Conservation (phyloP, 106 monocot species). For the Hemerocallis citrina region DNA sequence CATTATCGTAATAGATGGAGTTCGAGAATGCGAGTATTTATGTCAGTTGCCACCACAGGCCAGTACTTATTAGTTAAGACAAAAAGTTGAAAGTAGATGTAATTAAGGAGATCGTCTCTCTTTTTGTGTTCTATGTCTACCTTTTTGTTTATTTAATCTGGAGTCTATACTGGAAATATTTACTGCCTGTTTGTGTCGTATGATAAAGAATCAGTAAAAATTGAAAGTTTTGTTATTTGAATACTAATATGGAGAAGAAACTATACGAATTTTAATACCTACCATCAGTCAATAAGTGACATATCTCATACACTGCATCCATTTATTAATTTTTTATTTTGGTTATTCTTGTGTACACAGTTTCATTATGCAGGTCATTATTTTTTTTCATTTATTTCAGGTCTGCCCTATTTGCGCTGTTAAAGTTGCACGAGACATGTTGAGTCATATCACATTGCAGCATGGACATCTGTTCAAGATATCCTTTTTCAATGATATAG, state of each 20-base stretch:
- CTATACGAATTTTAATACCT: background rate
- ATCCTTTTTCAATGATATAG: constrained; percentile 28
- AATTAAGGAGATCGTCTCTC: no score
- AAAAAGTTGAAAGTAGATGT: no score
- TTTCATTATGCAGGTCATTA: constrained; percentile 1
- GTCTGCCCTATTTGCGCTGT: constrained; percentile 75
- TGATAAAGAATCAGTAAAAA: no score
- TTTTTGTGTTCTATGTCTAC: no score
- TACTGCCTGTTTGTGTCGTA: no score
- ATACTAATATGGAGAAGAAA: no score
- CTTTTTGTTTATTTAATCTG: no score
- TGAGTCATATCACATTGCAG: constrained; percentile 78
- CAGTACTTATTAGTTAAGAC: no score
- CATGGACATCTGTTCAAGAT: constrained; percentile 84
- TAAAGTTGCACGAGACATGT: constrained; percentile 72
- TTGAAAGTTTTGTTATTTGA: background rate
- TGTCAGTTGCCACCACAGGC: no score
- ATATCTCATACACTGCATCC: background rate
- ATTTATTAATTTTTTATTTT: background rate
- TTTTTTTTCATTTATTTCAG: constrained; percentile 27
- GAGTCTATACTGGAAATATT: no score
- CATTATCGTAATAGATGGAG: no score
- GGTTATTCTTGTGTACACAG: background rate
- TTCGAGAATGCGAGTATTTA: no score
- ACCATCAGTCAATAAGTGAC: background rate